Conservation (phyloP, 306 rosid genomes). For the Ochetophila trinervis region DNA sequence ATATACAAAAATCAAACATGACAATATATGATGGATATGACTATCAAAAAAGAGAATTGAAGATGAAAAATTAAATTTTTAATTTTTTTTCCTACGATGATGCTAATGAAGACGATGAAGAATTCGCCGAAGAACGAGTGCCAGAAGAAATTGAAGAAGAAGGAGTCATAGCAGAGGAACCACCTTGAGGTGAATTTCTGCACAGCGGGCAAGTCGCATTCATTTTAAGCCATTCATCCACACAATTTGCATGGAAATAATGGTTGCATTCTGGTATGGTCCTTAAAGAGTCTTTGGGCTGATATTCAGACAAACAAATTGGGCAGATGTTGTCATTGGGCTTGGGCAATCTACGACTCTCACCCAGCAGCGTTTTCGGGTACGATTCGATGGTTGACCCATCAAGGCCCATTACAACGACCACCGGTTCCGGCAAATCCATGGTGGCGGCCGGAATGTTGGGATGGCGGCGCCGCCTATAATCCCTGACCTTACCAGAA, state of each 20-base stretch:
- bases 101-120: no score
- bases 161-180: neutral
- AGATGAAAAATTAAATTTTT: no score
- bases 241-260: constrained; percentile 56
- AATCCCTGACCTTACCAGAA: constrained; percentile 18
- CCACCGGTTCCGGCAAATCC: constrained; percentile 10
- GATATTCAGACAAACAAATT: constrained; percentile 61
- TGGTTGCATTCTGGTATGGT: constrained; percentile 68
- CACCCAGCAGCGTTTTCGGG: constrained; percentile 49
- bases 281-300: constrained; percentile 55
- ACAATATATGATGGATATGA: no score
- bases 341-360: constrained; percentile 50
- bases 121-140: no score
- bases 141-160: no score
- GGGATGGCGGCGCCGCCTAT: constrained; percentile 10
- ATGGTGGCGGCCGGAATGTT: constrained; percentile 11
- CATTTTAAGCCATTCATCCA: constrained; percentile 74
- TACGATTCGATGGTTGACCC: constrained; percentile 67
- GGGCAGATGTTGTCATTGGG: constrained; percentile 53
- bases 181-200: constrained; percentile 43
- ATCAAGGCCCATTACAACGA: constrained; percentile 47
- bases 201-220: constrained; percentile 74
- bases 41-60: no score
- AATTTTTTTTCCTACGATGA: no score
- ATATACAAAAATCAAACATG: no score